Percentiles rank a stretch among this genome's conserved stretches.
phyloP scores from a whole-genome alignment of 345 rosid genomes.

The Hevea brasiliensis region DNA sequence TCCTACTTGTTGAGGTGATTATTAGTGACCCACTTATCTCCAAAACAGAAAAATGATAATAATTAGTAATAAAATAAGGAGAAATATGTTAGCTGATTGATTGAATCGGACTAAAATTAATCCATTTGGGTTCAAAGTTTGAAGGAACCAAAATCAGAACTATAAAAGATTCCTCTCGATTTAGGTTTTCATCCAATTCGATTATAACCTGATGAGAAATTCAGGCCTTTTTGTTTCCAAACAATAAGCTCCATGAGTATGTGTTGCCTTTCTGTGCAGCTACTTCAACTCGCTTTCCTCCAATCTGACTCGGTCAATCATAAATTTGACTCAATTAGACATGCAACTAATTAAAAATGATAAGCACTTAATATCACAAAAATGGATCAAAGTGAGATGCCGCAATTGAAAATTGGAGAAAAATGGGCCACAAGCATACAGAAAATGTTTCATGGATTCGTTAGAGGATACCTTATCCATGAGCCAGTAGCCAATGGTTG shows the following conservation, averaged over 20 bases:
- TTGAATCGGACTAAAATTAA: too few relatives aligned
- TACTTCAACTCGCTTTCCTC: conserved; percentile 70
- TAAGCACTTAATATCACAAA: neutral
- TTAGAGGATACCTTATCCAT: conserved; percentile 81
- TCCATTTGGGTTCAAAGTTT: too few relatives aligned
- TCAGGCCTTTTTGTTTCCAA: conserved; percentile 70
- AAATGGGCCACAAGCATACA: neutral
- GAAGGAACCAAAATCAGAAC: too few relatives aligned
- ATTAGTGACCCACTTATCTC: too few relatives aligned
- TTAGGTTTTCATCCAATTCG: too few relatives aligned
- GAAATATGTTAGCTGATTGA: too few relatives aligned
- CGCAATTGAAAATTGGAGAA: neutral
- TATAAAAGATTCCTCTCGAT: too few relatives aligned
- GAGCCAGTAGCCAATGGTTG: conserved; percentile 79
- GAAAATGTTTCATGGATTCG: neutral
- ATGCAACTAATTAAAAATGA: neutral
- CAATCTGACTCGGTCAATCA: conserved; percentile 44
- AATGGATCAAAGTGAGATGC: neutral
- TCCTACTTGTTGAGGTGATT: too few relatives aligned
- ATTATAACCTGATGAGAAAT: too few relatives aligned
- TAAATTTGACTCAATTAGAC: neutral
- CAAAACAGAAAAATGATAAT: too few relatives aligned
- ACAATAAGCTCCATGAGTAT: conserved; percentile 67
- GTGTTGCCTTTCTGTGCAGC: conserved; percentile 74
- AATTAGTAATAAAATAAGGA: too few relatives aligned